Percentiles rank a stretch among this genome's conserved stretches.
These are phyloP conservation scores for Aspergillus ruber DNA, from an alignment of 2,329 filamentous ascomycete species.

Conservation along the genomic window DNA sequence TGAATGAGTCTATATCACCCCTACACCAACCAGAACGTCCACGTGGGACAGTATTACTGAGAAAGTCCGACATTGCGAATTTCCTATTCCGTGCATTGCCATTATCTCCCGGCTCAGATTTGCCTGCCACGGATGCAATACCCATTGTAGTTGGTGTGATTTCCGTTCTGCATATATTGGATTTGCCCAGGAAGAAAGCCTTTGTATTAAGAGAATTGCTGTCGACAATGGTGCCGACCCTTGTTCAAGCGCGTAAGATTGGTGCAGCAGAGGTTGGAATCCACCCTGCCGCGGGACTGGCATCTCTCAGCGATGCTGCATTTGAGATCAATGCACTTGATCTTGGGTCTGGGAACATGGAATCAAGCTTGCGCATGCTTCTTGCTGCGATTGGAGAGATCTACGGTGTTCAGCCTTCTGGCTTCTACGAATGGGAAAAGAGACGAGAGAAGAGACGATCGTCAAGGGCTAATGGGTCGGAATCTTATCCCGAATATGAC, in stretches of 20 bases:
- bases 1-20: slow-evolving; percentile 37
- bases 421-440: slow-evolving; percentile 18
- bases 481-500: slow-evolving; percentile 24
- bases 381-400: slow-evolving; percentile 33
- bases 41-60: slow-evolving; percentile 39
- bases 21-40: slow-evolving; percentile 28
- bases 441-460: slow-evolving; percentile 23
- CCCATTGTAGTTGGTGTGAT: slow-evolving; percentile 80
- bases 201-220: slow-evolving; percentile 84
- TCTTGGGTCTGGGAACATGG: slow-evolving; percentile 36
- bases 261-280: slow-evolving; percentile 95
- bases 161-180: slow-evolving; percentile 72
- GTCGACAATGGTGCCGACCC: slow-evolving; percentile 70
- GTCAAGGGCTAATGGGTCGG: slow-evolving; percentile 10
- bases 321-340: slow-evolving; percentile 40
- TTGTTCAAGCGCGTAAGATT: slow-evolving; percentile 84
- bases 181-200: slow-evolving; percentile 81
- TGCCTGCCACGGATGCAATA: slow-evolving; percentile 69
- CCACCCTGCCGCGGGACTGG: slow-evolving; percentile 82
- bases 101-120: slow-evolving; percentile 50
- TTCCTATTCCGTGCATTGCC: slow-evolving; percentile 66
- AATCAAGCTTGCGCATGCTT: slow-evolving; percentile 34
- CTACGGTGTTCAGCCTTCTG: slow-evolving; percentile 35
- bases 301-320: slow-evolving; percentile 56
- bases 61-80: slow-evolving; percentile 57